phyloP scores from a whole-genome alignment of 495 filamentous ascomycete genomes.

The Podospora pseudocomata region DNA sequence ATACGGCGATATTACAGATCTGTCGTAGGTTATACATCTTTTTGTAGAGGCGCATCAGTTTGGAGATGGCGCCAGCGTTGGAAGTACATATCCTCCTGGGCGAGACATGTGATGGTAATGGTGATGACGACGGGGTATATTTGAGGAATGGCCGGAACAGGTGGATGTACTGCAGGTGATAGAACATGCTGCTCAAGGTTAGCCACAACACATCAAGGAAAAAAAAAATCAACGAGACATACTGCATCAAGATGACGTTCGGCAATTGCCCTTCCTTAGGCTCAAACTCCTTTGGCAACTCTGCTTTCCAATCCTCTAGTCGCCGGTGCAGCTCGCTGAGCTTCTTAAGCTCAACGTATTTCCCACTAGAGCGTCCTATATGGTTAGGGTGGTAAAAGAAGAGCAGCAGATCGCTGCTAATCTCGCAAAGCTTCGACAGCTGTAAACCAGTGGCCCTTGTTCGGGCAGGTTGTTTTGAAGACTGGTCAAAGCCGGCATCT shows the following conservation, averaged over 20 bases:
- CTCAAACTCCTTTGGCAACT: constrained; percentile 81
- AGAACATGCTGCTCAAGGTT: constrained; percentile 73
- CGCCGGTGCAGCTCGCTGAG: constrained; percentile 86
- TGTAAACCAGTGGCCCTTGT: constrained; percentile 80
- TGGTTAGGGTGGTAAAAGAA: constrained; percentile 85
- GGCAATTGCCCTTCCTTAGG: constrained; percentile 86
- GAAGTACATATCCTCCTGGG: constrained; percentile 87
- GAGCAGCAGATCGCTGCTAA: constrained; percentile 82
- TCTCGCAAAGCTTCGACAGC: constrained; percentile 80
- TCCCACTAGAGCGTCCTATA: constrained; percentile 55
- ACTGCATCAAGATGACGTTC: constrained; percentile 92
- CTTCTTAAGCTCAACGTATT: constrained; percentile 78
- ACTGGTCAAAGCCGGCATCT: constrained; percentile 68
- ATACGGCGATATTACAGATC: constrained; percentile 93
- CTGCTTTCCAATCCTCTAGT: constrained; percentile 86
- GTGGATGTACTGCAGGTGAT: constrained; percentile 93
- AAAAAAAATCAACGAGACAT: constrained; percentile 39
- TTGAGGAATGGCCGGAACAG: constrained; percentile 95
- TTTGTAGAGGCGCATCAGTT: constrained; percentile 88
- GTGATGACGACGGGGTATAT: constrained; percentile 74
- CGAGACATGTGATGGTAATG: constrained; percentile 82
- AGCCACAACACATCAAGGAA: constrained; percentile 19
- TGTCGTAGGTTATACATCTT: constrained; percentile 84
- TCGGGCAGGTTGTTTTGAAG: constrained; percentile 72
- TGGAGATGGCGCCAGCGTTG: constrained; percentile 83